Evolutionary conservation across 108 stramenopile species (phyloP).

Genomic region (Fistulifera solaris): DNA sequence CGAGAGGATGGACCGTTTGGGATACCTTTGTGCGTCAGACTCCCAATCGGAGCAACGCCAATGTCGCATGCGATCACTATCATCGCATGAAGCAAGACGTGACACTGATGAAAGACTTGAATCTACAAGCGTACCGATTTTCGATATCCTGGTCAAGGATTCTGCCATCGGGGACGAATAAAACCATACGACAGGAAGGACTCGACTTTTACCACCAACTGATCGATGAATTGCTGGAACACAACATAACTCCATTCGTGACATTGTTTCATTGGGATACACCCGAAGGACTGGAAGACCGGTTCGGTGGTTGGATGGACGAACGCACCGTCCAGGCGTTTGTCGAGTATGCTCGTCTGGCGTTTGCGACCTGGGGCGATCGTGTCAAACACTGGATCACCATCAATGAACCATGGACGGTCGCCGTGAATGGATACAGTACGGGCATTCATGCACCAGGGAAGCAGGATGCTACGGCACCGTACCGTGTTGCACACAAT

Average conservation of each 20-base stretch:
- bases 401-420: conserved; percentile 87
- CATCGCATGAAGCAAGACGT: conserved; percentile 80
- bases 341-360: conserved; percentile 78
- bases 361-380: conserved; percentile 84
- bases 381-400: conserved; percentile 91
- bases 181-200: conserved; percentile 53
- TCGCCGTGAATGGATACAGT: conserved; percentile 78
- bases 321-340: conserved; percentile 53
- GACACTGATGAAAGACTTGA: conserved; percentile 62
- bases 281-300: conserved; percentile 74
- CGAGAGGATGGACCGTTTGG: conserved; percentile 86
- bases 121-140: conserved; percentile 86
- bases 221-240: conserved; percentile 70
- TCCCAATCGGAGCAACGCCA: conserved; percentile 63
- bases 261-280: conserved; percentile 96
- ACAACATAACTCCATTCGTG: conserved; percentile 79
- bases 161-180: conserved; percentile 58
- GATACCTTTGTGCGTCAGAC: conserved; percentile 63
- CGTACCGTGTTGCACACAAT: conserved; percentile 77
- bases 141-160: conserved; percentile 90
- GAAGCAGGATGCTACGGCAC: conserved; percentile 22
- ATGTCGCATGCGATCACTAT: conserved; percentile 87
- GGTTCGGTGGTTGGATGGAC: conserved; percentile 73
- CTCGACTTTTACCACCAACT: conserved; percentile 81
- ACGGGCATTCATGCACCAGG: conserved; percentile 87